These are phyloP conservation scores for Fusarium sp. DNA, from an alignment of 2,329 filamentous ascomycete genomes.

Conservation along the genomic window DNA sequence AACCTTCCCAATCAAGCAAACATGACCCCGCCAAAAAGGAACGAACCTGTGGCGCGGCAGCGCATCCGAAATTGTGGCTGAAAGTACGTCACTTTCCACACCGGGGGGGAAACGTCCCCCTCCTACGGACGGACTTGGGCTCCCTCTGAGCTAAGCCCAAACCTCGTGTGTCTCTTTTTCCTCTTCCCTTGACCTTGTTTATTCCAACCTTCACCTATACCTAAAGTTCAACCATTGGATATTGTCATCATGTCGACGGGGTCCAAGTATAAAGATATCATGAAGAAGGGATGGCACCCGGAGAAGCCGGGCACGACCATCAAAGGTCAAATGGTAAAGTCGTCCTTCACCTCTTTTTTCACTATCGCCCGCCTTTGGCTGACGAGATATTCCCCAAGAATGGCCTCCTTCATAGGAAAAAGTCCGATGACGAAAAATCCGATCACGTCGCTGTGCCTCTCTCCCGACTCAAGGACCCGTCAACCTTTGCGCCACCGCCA, in stretches of 20 bases:
- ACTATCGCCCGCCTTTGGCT: background rate
- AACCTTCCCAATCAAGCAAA: background rate
- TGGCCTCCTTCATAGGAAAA: slow-evolving; percentile 58
- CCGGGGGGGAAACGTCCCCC: background rate
- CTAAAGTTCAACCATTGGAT: background rate
- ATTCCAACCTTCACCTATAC: slow-evolving; percentile 4
- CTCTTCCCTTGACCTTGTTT: background rate
- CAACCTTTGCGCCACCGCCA: slow-evolving; percentile 84
- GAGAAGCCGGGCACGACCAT: slow-evolving; percentile 57
- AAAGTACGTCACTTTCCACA: slow-evolving; percentile 30
- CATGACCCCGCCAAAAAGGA: slow-evolving; percentile 24
- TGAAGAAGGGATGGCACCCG: slow-evolving; percentile 66
- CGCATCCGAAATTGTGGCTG: slow-evolving; percentile 18
- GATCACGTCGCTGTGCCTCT: slow-evolving; percentile 69
- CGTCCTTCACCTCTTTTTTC: slow-evolving; percentile 8
- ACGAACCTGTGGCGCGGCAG: slow-evolving; percentile 22
- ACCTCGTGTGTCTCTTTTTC: background rate
- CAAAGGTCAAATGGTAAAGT: slow-evolving; percentile 59
- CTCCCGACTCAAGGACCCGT: slow-evolving; percentile 78
- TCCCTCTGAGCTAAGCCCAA: slow-evolving; percentile 1
- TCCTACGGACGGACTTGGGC: background rate
- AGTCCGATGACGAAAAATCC: slow-evolving; percentile 44
- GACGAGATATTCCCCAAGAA: slow-evolving; percentile 50
- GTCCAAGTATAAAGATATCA: slow-evolving; percentile 57
- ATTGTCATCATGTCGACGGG: slow-evolving; percentile 55